These are phyloP conservation scores for Vitis rotundifolia DNA, from an alignment of 164 flowering plant genomes.

Conservation along the genomic window DNA sequence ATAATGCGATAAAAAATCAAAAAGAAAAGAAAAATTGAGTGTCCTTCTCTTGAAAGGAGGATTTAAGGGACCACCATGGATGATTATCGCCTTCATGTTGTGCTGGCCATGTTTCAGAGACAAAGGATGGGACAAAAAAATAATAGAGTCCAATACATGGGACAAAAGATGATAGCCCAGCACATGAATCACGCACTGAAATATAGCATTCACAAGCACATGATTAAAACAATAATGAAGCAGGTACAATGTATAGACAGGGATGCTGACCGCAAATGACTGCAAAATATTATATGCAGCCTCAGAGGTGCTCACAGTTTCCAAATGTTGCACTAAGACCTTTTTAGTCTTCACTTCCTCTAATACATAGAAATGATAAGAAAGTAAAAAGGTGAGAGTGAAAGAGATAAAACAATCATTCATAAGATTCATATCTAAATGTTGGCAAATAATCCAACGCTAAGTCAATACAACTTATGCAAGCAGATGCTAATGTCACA, in stretches of 20 bases:
- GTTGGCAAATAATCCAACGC: too few species aligned
- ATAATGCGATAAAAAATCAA: too few species aligned
- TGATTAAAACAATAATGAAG: background rate
- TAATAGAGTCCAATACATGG: background rate
- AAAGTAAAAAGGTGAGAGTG: background rate
- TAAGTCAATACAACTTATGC: too few species aligned
- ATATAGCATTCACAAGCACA: background rate
- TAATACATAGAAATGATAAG: constrained; percentile 12
- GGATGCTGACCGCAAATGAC: constrained; percentile 58
- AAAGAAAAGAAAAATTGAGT: too few species aligned
- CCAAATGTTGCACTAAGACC: constrained; percentile 72
- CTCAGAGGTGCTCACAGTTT: constrained; percentile 62
- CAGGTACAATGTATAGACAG: background rate
- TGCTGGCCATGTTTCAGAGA: background rate
- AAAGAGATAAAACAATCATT: background rate
- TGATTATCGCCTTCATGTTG: too few species aligned
- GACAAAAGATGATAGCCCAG: too few species aligned
- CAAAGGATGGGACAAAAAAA: background rate
- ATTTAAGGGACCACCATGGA: too few species aligned
- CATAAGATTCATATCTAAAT: background rate
- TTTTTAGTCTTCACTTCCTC: constrained; percentile 52
- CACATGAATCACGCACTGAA: background rate
- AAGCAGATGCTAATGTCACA: too few species aligned
- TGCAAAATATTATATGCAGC: constrained; percentile 49
- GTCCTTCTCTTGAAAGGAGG: too few species aligned